Conservation (phyloP, 345 rosid genomes). For the Psidium friedrichsthalianum region DNA sequence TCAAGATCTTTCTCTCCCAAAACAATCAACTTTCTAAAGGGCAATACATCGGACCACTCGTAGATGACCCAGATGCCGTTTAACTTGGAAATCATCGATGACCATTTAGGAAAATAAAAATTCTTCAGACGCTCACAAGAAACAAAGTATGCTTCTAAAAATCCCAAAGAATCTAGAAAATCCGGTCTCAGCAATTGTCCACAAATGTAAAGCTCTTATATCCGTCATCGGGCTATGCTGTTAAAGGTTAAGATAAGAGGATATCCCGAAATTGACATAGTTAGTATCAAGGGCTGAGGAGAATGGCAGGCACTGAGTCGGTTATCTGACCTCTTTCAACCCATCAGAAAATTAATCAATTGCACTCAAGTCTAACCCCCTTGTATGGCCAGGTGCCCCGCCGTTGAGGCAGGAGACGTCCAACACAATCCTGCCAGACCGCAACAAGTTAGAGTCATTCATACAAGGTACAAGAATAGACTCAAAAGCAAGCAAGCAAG, state of each 20-base stretch:
- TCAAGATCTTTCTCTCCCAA: background rate
- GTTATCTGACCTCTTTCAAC: conserved; percentile 16
- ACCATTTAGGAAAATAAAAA: background rate
- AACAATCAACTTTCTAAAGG: background rate
- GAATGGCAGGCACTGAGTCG: conserved; percentile 1
- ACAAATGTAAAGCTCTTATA: background rate
- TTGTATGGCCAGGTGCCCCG: conserved; percentile 88
- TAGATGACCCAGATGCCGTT: background rate
- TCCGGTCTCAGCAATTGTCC: background rate
- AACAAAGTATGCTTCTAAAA: background rate
- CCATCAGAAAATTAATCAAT: conserved; percentile 38
- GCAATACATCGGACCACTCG: background rate
- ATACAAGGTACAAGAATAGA: background rate
- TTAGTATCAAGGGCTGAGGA: background rate
- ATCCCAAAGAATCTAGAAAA: background rate
- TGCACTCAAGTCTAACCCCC: conserved; percentile 50
- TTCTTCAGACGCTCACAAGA: background rate
- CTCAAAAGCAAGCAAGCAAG: background rate
- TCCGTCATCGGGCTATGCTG: background rate
- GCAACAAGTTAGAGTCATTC: background rate
- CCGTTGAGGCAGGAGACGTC: conserved; percentile 64
- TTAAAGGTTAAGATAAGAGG: background rate
- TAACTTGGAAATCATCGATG: background rate
- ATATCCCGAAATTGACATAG: background rate
- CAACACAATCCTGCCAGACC: conserved; percentile 43